phyloP scores from a whole-genome alignment of 2,329 filamentous ascomycete species.

The Phyllosticta capitalensis region DNA sequence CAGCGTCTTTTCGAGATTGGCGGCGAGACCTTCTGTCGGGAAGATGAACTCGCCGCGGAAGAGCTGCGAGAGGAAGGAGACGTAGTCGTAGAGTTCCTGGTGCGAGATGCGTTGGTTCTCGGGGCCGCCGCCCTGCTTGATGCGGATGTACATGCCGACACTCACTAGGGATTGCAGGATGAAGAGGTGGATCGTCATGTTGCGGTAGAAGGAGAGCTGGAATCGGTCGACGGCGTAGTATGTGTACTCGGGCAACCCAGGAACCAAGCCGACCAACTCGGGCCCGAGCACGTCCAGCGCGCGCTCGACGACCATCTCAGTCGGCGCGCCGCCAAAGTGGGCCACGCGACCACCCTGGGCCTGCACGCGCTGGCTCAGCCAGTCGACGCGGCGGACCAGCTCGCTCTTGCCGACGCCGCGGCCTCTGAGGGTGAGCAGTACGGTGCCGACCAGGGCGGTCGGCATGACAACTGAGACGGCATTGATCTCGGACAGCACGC shows the following conservation, averaged over 20 bases:
- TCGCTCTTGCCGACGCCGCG: conserved; percentile 85
- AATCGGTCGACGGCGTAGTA: conserved; percentile 94
- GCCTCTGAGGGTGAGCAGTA: conserved; percentile 81
- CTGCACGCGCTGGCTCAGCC: conserved; percentile 72
- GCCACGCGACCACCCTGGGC: conserved; percentile 87
- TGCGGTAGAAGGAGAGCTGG: conserved; percentile 95
- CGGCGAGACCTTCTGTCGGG: conserved; percentile 69
- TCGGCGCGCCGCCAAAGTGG: conserved; percentile 75
- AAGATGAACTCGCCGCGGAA: conserved; percentile 98
- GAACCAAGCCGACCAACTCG: conserved; percentile 71
- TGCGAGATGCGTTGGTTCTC: conserved; percentile 71
- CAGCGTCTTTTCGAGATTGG: conserved; percentile 75
- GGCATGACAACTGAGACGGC: conserved; percentile 96
- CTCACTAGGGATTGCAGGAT: conserved; percentile 88
- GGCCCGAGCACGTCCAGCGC: conserved; percentile 87
- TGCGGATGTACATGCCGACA: conserved; percentile 77
- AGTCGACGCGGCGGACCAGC: conserved; percentile 76
- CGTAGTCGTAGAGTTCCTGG: conserved; percentile 63
- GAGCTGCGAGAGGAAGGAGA: conserved; percentile 67
- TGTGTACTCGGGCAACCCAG: conserved; percentile 77
- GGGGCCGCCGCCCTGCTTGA: conserved; percentile 85
- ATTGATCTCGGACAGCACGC: conserved; percentile 89
- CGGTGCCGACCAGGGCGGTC: conserved; percentile 88
- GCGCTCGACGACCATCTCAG: conserved; percentile 74
- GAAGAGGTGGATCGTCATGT: conserved; percentile 98